Evolutionary conservation across 2,329 filamentous ascomycete genomes (phyloP), one percentile per base, ranked within the genome.

Genomic region (Microsporum audouinii): DNA sequence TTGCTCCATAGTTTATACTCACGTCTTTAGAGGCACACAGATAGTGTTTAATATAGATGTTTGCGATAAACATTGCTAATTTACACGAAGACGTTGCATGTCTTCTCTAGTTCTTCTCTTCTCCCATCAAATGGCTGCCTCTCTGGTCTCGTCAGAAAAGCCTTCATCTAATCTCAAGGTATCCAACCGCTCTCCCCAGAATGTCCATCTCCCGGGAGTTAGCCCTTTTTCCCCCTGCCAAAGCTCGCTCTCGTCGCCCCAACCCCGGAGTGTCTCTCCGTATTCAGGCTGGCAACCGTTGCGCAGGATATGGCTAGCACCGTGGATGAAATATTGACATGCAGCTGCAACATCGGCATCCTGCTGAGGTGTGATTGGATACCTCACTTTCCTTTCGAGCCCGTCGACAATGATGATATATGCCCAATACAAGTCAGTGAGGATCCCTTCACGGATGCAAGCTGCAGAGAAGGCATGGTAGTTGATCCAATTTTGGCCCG

Each of bases 221-320:
- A 38, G 36, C 3, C 56, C 56, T 33, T 23, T 29, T 29, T 38
- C 14, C 7, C 56, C 56, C 4, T 58, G 39, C 56, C 56, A 58
- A 2, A 58, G 36, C 56, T 58, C 56, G n/a, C 56, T 58, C 31
- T 58, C 36, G 41, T 41, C 33, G 8, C 41, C 56, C 56, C 56
- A 43, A 14, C 31, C 36, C 3, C 5, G 7, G 31, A 31, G 43
- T 12, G 12, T 51, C 17, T 45, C 39, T 17, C 43, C 43, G n/a
- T 34, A 2, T 45, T 41, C 10, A n/a, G 1, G 1, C 5, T 3
- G 14, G 33, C 49, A 36, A 31, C 27, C 29, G 14, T 17, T 31
- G 39, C 31, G 33, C 23, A 51, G 57, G 17, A n/a, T 34, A 49
- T 59, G 8, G 5, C 29, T 23, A 7, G 57, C 23, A 27, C 17